Percentiles rank a stretch among this genome's conserved stretches.
Evolutionary conservation across 352 stramenopile genomes (phyloP).

Genomic region (Synura sp.): DNA sequence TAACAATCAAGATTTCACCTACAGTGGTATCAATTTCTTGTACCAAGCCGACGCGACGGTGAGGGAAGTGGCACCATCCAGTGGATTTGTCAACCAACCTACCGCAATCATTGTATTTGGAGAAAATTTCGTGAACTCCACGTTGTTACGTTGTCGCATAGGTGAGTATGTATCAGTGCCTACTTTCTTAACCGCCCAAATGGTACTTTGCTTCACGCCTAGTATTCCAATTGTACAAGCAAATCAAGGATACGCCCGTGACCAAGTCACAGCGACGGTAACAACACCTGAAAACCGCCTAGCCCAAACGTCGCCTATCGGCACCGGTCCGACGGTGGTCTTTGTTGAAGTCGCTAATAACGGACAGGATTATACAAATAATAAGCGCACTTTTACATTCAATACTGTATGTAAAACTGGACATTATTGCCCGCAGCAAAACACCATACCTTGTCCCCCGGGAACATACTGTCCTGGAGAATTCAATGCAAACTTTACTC

Average conservation of each 20-base stretch:
- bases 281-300: conserved; percentile 13
- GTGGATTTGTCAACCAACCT: conserved; percentile 42
- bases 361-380: conserved; percentile 80
- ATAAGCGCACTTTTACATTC: conserved; percentile 65
- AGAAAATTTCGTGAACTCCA: conserved; percentile 83
- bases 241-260: conserved; percentile 44
- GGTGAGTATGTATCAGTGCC: conserved; percentile 66
- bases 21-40: conserved; percentile 78
- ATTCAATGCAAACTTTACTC: conserved; percentile 81
- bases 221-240: conserved; percentile 49
- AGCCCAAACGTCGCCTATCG: neutral
- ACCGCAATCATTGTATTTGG: conserved; percentile 65
- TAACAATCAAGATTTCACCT: conserved; percentile 89
- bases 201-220: conserved; percentile 79
- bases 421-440: conserved; percentile 52
- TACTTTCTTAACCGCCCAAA: conserved; percentile 72
- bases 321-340: conserved; percentile 30
- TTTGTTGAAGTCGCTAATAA: conserved; percentile 90
- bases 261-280: neutral
- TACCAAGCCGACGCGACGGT: conserved; percentile 80
- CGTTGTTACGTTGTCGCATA: conserved; percentile 74
- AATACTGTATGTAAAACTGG: conserved; percentile 66
- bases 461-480: conserved; percentile 68
- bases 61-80: conserved; percentile 49
- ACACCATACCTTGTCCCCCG: conserved; percentile 59